Evolutionary conservation across 108 stramenopile species (phyloP).

Genomic region (Cyclotella kingstonii): DNA sequence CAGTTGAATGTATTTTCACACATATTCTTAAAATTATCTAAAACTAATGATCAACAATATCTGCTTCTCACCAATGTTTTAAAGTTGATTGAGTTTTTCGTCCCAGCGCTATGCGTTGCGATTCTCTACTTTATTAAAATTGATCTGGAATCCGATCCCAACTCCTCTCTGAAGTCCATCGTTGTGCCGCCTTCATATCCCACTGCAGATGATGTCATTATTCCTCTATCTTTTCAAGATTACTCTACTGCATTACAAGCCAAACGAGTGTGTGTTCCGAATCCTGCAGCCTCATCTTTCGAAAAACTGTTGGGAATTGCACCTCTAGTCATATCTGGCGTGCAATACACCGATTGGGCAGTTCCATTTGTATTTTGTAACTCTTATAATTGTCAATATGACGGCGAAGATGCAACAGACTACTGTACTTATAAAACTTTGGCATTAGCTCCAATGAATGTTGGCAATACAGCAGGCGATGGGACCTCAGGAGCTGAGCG

Average conservation of each 20-base stretch:
- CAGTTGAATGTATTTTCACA: not conserved
- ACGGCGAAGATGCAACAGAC: slow-evolving; percentile 59
- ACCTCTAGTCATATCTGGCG: slow-evolving; percentile 10
- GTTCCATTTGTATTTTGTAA: slow-evolving; percentile 82
- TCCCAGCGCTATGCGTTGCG: slow-evolving; percentile 63
- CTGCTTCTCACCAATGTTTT: not conserved
- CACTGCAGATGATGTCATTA: slow-evolving; percentile 36
- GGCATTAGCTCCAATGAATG: slow-evolving; percentile 53
- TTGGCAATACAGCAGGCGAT: slow-evolving; percentile 7
- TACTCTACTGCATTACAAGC: slow-evolving; percentile 69
- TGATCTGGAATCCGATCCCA: slow-evolving; percentile 43
- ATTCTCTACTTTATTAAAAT: slow-evolving; percentile 65
- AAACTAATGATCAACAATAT: not conserved
- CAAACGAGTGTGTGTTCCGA: slow-evolving; percentile 45
- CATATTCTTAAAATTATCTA: not conserved
- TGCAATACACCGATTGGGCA: slow-evolving; percentile 51
- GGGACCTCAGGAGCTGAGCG: slow-evolving; percentile 20
- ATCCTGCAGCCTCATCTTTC: not conserved
- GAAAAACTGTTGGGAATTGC: slow-evolving; percentile 11
- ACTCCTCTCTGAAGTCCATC: slow-evolving; percentile 32
- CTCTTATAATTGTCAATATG: slow-evolving; percentile 45
- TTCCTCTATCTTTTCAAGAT: slow-evolving; percentile 58
- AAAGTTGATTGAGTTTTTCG: slow-evolving; percentile 62
- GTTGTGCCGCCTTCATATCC: slow-evolving; percentile 56
- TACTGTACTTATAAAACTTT: slow-evolving; percentile 63